Evolutionary conservation across 305 asterid species (phyloP), one percentile per base, ranked within the genome.

Genomic region (Fraxinus albicans): DNA sequence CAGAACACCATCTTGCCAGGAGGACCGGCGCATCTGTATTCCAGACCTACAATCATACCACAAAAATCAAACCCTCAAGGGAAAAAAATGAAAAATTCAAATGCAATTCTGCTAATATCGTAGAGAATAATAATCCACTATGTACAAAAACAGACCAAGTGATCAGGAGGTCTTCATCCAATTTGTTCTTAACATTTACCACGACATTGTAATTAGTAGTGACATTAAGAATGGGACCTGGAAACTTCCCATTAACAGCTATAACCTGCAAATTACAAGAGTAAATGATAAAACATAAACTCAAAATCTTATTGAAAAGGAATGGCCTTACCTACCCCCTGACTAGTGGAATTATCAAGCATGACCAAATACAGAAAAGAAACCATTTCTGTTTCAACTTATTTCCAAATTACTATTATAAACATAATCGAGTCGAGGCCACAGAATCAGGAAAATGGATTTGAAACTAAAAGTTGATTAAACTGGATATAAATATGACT

Each of bases 1-100:
- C 29, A 88, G 81, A 83, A 94, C 97, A 15, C 99, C 98, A 76
- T 93, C 99, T 86, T 96, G 98, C 99, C 99, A 94, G 6, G 98
- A 91, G 29, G 95, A 40, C 6, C 97, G 94, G 3, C 99, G 98
- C 97, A 93, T 94, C 87, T 96, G 99, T 70, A 96, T 88, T 58
- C 99, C 98, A 2, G 94, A 25, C 99, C 99, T 96, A 83, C 25
- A 36, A 65, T 27, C 36, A 81, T 79, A 63, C 6, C 79, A 19
- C 19, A 19, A 50, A 6, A 81, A 29, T 65, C 10, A 17, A 50
- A 72, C 33, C 47, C 17, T 42, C 53, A 4, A 21, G 58, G 67
- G 53, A 69, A 10, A 33, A 72, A 17, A 15, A 6, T 38, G 8
- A 5, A 21, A 77, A 34, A 9, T 7, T 25, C 12, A 65, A 70